Conservation (phyloP, 768 basidiomycete genomes). For the Termitomyces sp. region DNA sequence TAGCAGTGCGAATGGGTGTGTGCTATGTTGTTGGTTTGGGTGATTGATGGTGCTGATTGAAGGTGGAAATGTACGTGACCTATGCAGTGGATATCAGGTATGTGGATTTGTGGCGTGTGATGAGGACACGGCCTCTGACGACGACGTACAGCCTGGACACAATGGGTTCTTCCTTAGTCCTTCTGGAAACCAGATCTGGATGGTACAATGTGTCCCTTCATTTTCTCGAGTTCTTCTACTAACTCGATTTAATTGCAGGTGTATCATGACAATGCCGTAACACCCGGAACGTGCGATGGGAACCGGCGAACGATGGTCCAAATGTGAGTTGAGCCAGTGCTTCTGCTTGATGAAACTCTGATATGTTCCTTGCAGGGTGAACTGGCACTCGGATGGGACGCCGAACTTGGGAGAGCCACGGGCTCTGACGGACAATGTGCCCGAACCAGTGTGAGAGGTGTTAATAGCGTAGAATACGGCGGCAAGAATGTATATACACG, state of each 20-base stretch:
- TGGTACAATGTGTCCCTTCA: conserved; percentile 13
- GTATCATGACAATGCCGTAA: conserved; percentile 19
- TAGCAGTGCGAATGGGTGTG: conserved; percentile 26
- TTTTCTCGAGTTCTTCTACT: too few relatives aligned
- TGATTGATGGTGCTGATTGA: neutral
- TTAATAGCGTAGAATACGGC: too few relatives aligned
- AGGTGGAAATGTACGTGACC: too few relatives aligned
- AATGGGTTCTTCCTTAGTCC: conserved; percentile 32
- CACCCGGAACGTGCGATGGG: conserved; percentile 24
- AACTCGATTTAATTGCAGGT: too few relatives aligned
- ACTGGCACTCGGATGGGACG: conserved; percentile 21
- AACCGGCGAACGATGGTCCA: conserved; percentile 23
- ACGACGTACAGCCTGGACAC: conserved; percentile 25
- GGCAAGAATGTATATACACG: too few relatives aligned
- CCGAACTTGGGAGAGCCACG: conserved; percentile 19
- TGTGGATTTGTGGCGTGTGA: too few relatives aligned
- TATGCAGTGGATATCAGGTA: conserved; percentile 14
- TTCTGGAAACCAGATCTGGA: conserved; percentile 20
- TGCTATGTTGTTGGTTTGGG: neutral
- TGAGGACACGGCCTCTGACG: too few relatives aligned
- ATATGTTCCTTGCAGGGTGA: conserved; percentile 14
- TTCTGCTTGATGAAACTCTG: neutral
- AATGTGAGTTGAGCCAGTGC: conserved; percentile 9
- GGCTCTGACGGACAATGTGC: conserved; percentile 10
- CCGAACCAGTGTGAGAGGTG: conserved; percentile 17